phyloP scores from a whole-genome alignment of 495 filamentous ascomycete species.

The Hamigera avellanea region DNA sequence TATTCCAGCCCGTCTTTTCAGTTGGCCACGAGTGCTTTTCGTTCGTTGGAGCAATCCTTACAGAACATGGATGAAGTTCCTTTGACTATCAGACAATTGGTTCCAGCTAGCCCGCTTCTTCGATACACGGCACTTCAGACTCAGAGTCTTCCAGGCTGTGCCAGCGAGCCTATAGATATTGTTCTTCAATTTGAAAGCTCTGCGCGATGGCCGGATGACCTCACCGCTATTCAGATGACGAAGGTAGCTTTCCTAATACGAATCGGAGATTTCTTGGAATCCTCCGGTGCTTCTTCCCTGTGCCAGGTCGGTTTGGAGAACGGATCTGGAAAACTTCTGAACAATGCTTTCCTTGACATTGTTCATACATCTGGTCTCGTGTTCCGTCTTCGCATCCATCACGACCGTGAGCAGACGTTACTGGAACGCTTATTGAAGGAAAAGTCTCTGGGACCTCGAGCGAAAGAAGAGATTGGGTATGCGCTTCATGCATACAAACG shows the following conservation, averaged over 20 bases:
- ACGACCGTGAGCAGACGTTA: slow-evolving; percentile 75
- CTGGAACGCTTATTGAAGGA: slow-evolving; percentile 70
- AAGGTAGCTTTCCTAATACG: slow-evolving; percentile 87
- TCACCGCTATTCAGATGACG: slow-evolving; percentile 80
- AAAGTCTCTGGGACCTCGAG: slow-evolving; percentile 45
- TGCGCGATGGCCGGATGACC: slow-evolving; percentile 82
- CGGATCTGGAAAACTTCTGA: slow-evolving; percentile 48
- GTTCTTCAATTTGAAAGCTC: slow-evolving; percentile 90
- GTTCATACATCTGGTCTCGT: slow-evolving; percentile 53
- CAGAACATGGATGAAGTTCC: slow-evolving; percentile 68
- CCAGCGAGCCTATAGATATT: slow-evolving; percentile 45
- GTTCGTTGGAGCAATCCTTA: slow-evolving; percentile 58
- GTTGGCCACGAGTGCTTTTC: slow-evolving; percentile 49
- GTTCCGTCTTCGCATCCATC: slow-evolving; percentile 45
- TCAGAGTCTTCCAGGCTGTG: slow-evolving; percentile 19
- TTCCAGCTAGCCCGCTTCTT: slow-evolving; percentile 55
- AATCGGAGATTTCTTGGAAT: slow-evolving; percentile 59
- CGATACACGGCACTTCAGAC: slow-evolving; percentile 55
- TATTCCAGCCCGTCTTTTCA: slow-evolving; percentile 40
- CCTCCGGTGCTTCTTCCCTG: slow-evolving; percentile 34
- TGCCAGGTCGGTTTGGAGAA: slow-evolving; percentile 76
- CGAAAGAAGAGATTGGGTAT: slow-evolving; percentile 52
- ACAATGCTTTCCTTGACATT: slow-evolving; percentile 77
- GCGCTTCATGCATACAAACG: slow-evolving; percentile 61
- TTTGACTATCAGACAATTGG: slow-evolving; percentile 65